Evolutionary conservation across 148 eudicot genomes (phyloP).

Genomic region (Fagopyrum tataricum): DNA sequence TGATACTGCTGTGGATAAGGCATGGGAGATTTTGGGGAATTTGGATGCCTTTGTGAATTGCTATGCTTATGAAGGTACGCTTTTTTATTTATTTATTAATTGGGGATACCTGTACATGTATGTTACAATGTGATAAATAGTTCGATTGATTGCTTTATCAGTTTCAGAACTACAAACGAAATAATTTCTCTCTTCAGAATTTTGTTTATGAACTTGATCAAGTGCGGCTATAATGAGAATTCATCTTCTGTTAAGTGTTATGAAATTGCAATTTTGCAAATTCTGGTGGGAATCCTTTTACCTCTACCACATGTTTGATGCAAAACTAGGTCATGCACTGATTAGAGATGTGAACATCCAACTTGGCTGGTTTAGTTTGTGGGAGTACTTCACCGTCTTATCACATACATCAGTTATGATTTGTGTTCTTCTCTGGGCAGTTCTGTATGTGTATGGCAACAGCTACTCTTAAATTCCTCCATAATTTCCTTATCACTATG

Average conservation of each 20-base stretch:
- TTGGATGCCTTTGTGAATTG: constrained; percentile 73
- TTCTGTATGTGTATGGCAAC: too few species aligned
- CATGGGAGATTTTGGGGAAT: constrained; percentile 44
- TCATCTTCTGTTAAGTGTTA: not conserved
- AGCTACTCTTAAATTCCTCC: too few species aligned
- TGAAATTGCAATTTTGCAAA: not conserved
- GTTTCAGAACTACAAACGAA: not conserved
- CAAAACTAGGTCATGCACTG: not conserved
- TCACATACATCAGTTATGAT: too few species aligned
- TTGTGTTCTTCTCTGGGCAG: too few species aligned
- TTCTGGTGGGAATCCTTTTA: not conserved
- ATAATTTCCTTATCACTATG: too few species aligned
- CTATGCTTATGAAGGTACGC: constrained; percentile 72
- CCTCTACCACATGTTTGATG: not conserved
- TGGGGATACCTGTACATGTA: not conserved
- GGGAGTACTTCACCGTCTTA: too few species aligned
- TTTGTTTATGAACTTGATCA: not conserved
- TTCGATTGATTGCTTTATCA: not conserved
- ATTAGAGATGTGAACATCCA: not conserved
- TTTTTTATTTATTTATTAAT: not conserved
- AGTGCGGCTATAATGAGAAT: not conserved
- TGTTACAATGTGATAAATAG: not conserved
- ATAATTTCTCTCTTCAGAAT: not conserved
- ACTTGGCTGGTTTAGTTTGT: too few species aligned
- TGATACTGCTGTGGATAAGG: constrained; percentile 62